Conservation (phyloP, 1,284 basidiomycete genomes). For the Apiotrichum mycotoxinovorans region DNA sequence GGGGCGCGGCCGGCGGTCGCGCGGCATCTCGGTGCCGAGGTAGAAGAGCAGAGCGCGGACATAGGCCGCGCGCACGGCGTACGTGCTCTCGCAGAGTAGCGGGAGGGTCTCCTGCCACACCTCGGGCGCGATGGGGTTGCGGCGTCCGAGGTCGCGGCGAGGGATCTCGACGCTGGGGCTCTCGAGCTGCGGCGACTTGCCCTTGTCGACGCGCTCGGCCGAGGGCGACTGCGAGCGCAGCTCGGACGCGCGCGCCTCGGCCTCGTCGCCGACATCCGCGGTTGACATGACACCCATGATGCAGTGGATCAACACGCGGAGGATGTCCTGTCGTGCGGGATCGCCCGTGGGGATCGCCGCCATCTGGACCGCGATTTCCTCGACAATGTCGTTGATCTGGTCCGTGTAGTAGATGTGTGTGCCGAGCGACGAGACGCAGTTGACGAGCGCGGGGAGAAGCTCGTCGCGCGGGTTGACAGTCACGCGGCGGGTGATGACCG, state of each 20-base stretch:
- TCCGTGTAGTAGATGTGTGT: constrained; percentile 93
- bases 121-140: constrained; percentile 72
- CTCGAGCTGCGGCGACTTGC: constrained; percentile 34
- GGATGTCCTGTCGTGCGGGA: constrained; percentile 61
- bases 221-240: constrained; percentile 3
- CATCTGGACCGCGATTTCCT: constrained; percentile 75
- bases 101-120: constrained; percentile 85
- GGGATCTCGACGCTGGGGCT: constrained; percentile 26
- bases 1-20: constrained; percentile 27
- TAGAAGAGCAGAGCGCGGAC: constrained; percentile 68
- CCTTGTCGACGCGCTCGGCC: constrained; percentile 22
- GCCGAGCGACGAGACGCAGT: constrained; percentile 72
- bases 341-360: constrained; percentile 50
- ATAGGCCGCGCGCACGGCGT: constrained; percentile 71
- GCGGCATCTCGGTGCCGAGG: constrained; percentile 67
- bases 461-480: constrained; percentile 63
- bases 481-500: constrained; percentile 68
- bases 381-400: constrained; percentile 89
- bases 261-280: constrained; percentile 35
- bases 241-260: constrained; percentile 19
- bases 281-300: constrained; percentile 41
- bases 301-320: constrained; percentile 54
- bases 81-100: constrained; percentile 71
- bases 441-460: constrained; percentile 67
- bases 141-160: constrained; percentile 46